phyloP scores from a whole-genome alignment of 768 basidiomycete species.

The Lanmaoa rubissima region DNA sequence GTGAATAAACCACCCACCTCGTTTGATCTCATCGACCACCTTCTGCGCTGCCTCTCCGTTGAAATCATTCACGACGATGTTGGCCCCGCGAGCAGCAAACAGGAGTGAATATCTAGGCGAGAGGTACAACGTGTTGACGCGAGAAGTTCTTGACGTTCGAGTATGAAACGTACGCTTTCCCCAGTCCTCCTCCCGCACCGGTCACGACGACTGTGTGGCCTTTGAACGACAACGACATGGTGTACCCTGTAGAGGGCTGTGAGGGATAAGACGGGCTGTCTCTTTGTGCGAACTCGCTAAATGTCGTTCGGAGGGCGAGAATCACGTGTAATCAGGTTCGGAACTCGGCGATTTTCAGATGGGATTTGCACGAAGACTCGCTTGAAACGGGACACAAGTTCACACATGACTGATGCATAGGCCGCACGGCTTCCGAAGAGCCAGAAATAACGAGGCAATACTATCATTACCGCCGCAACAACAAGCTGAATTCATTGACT shows the following conservation, averaged over 20 bases:
- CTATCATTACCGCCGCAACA: no score
- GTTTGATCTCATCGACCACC: slow-evolving; percentile 85
- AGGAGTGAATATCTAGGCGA: slow-evolving; percentile 75
- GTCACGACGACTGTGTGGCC: slow-evolving; percentile 92
- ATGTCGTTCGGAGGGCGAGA: not conserved
- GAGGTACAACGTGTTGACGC: not conserved
- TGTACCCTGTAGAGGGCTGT: not conserved
- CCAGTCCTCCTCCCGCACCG: slow-evolving; percentile 94
- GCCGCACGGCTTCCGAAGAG: no score
- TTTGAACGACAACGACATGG: slow-evolving; percentile 67
- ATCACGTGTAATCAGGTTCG: slow-evolving; percentile 11
- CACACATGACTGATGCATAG: no score
- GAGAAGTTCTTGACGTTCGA: not conserved
- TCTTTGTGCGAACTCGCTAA: not conserved
- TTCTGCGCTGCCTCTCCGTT: slow-evolving; percentile 84
- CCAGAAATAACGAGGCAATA: no score
- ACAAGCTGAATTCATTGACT: no score
- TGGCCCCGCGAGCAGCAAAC: slow-evolving; percentile 91
- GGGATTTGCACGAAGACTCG: not conserved
- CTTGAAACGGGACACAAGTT: no score
- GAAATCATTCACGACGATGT: slow-evolving; percentile 95
- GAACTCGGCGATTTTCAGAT: not conserved
- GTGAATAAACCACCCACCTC: slow-evolving; percentile 46
- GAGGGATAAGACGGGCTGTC: not conserved
- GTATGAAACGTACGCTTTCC: slow-evolving; percentile 67